phyloP scores from a whole-genome alignment of 2,329 filamentous ascomycete species.

The Colletotrichum tropicicola region DNA sequence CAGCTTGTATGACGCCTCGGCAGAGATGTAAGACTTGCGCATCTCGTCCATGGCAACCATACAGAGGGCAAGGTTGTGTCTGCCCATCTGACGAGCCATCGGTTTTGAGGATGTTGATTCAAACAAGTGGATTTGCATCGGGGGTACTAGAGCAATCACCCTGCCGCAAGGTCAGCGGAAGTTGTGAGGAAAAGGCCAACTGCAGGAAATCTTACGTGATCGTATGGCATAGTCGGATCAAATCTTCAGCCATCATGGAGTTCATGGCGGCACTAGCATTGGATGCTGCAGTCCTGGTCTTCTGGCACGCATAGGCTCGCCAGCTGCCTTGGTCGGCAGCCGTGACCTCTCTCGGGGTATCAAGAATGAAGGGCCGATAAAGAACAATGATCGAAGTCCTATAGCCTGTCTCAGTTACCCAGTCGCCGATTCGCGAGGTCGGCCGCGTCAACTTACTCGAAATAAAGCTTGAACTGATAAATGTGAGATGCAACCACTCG shows the following conservation, averaged over 20 bases:
- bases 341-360: conserved; percentile 11
- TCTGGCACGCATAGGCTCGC: conserved; percentile 19
- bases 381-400: conserved; percentile 20
- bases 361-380: conserved; percentile 23
- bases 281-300: conserved; percentile 14
- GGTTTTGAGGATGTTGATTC: conserved; percentile 18
- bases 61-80: conserved; percentile 21
- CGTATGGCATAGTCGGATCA: conserved; percentile 11
- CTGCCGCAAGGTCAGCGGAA: neutral
- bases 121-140: conserved; percentile 27
- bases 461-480: conserved; percentile 18
- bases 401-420: neutral
- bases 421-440: neutral
- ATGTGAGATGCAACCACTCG: conserved; percentile 14
- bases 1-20: conserved; percentile 13
- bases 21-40: conserved; percentile 21
- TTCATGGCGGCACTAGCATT: conserved; percentile 13
- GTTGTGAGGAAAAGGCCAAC: neutral
- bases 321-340: conserved; percentile 16
- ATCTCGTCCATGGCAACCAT: conserved; percentile 26
- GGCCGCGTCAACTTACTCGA: neutral
- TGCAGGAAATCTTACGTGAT: conserved; percentile 1
- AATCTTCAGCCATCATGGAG: conserved; percentile 21
- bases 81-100: conserved; percentile 24
- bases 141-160: conserved; percentile 15